These are phyloP conservation scores for Cyberlindnera amylophila DNA, from an alignment of 805 yeast genomes.

Conservation along the genomic window DNA sequence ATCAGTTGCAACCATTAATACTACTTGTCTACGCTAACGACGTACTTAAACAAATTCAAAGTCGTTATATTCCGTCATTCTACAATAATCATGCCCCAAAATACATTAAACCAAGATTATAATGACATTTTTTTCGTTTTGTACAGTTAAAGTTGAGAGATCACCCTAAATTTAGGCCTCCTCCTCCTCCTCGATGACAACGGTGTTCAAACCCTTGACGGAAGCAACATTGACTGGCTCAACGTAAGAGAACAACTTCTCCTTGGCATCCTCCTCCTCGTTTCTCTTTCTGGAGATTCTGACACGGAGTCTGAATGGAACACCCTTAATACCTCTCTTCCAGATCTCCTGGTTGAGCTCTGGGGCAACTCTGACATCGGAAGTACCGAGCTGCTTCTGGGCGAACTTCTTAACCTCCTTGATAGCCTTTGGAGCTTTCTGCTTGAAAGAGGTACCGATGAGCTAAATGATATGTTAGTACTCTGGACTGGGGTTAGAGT, in stretches of 20 bases:
- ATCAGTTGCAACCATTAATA: too few species aligned
- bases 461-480: constrained; percentile 59
- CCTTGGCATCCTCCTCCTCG: constrained; percentile 99
- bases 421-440: constrained; percentile 99
- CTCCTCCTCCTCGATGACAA: constrained; percentile 75
- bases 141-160: constrained; percentile 7
- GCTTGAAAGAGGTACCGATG: constrained; percentile 98
- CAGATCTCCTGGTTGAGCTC: constrained; percentile 97
- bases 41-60: too few species aligned
- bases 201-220: constrained; percentile 96
- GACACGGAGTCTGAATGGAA: constrained; percentile 95
- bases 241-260: constrained; percentile 95
- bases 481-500: background rate
- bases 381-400: constrained; percentile 97
- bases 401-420: constrained; percentile 99
- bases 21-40: too few species aligned
- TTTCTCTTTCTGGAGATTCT: constrained; percentile 99
- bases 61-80: too few species aligned
- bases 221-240: constrained; percentile 95
- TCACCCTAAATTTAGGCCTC: constrained; percentile 20
- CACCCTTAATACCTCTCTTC: constrained; percentile 99
- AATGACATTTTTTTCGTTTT: constrained; percentile 17
- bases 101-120: constrained; percentile 14
- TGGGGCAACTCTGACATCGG: constrained; percentile 98
- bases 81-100: constrained; percentile 1